Evolutionary conservation across 1,284 basidiomycete genomes (phyloP).

Genomic region (Austroboletus rostrupii): DNA sequence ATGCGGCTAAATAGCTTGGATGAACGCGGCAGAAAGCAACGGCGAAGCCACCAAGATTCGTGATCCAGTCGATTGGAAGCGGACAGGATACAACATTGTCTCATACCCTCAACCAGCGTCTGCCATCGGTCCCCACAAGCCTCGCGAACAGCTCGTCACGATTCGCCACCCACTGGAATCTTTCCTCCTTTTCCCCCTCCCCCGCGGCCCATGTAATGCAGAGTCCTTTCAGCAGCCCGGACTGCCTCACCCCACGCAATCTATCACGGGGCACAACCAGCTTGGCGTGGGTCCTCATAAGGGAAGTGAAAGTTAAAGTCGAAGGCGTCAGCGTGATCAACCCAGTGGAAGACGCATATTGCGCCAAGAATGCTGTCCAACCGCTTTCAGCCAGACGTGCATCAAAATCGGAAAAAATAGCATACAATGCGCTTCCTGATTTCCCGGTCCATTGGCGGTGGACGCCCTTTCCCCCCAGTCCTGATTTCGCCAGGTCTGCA

Average conservation of each 20-base stretch:
- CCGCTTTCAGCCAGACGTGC: not conserved
- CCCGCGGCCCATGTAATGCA: conserved; percentile 41
- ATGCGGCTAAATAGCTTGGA: not conserved
- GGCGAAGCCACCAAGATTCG: conserved; percentile 15
- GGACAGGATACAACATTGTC: conserved; percentile 6
- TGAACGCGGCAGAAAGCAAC: not conserved
- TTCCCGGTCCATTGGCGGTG: not conserved
- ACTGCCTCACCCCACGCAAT: conserved; percentile 57
- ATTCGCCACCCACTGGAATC: conserved; percentile 55
- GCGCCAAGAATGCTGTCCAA: conserved; percentile 55
- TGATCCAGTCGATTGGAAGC: conserved; percentile 5
- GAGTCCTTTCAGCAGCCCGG: conserved; percentile 49
- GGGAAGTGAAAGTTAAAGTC: conserved; percentile 51
- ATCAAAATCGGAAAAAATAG: conserved; percentile 5
- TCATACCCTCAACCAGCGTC: conserved; percentile 37
- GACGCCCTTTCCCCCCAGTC: not conserved
- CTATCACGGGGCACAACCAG: conserved; percentile 43
- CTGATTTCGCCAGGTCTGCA: conserved; percentile 8
- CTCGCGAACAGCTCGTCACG: conserved; percentile 66
- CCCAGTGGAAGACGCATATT: conserved; percentile 51
- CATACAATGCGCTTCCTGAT: conserved; percentile 41
- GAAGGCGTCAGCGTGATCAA: conserved; percentile 52
- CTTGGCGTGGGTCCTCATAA: conserved; percentile 44
- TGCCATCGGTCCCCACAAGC: conserved; percentile 49
- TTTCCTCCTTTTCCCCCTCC: conserved; percentile 42